Evolutionary conservation across 305 asterid species (phyloP).

Genomic region (Nicotiana rustica): DNA sequence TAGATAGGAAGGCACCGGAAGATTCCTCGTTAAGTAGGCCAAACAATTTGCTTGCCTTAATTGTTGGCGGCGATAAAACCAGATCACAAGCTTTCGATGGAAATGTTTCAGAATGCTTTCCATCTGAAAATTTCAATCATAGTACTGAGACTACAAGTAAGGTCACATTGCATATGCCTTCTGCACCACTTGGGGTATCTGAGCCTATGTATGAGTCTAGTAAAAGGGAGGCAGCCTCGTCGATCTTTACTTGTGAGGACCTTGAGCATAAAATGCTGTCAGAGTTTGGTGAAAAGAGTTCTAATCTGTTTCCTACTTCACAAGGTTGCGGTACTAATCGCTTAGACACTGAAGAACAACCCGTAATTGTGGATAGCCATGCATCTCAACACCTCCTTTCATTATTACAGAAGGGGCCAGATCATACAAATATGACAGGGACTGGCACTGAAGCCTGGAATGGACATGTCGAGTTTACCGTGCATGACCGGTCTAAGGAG

Average conservation of each 20-base stretch:
- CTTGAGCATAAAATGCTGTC: constrained; percentile 89
- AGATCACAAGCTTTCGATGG: constrained; percentile 49
- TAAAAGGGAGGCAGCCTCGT: constrained; percentile 54
- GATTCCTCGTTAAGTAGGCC: constrained; percentile 55
- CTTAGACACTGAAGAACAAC: constrained; percentile 45
- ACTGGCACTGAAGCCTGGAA: constrained; percentile 44
- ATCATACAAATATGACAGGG: constrained; percentile 37
- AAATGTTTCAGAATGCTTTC: constrained; percentile 28
- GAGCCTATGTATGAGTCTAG: constrained; percentile 44
- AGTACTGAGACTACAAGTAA: constrained; percentile 43
- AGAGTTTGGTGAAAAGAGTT: constrained; percentile 61
- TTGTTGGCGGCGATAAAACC: constrained; percentile 71
- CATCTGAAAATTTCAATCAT: constrained; percentile 36
- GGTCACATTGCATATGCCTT: neutral
- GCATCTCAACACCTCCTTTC: constrained; percentile 91
- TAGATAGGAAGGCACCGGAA: constrained; percentile 45
- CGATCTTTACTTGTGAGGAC: constrained; percentile 88
- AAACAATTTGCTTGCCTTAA: constrained; percentile 69
- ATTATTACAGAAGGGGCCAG: constrained; percentile 72
- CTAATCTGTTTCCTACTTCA: constrained; percentile 40
- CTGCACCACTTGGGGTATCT: constrained; percentile 45
- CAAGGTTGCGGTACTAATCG: constrained; percentile 47
- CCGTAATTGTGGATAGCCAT: constrained; percentile 51
- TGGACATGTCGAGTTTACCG: constrained; percentile 39
- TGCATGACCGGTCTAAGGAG: constrained; percentile 49